Conservation (phyloP, 2,329 filamentous ascomycete species). For the Berkeleyomyces basicola region DNA sequence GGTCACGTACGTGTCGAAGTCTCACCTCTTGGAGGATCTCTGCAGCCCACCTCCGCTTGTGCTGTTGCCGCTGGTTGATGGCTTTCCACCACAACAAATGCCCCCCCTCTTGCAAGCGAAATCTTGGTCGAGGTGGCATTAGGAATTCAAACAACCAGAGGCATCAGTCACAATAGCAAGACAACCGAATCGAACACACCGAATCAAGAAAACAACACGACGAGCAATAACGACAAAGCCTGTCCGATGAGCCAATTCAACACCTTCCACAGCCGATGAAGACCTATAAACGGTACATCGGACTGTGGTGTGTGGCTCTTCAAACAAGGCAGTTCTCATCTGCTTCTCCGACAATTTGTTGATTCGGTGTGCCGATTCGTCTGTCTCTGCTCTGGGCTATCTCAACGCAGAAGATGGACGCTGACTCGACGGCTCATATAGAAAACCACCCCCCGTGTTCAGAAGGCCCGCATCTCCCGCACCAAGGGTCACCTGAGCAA, state of each 20-base stretch:
- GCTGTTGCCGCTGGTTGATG: not conserved
- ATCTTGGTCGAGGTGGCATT: not conserved
- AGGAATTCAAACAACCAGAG: constrained; percentile 16
- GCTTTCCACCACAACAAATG: not conserved
- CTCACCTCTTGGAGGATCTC: constrained; percentile 64
- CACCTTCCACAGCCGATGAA: not conserved
- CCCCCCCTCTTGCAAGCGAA: constrained; percentile 7
- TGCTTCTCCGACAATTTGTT: not conserved
- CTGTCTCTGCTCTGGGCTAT: constrained; percentile 14
- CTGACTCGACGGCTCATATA: constrained; percentile 38
- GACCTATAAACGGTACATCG: not conserved
- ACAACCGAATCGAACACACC: constrained; percentile 6
- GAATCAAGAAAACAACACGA: not conserved
- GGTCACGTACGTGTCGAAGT: constrained; percentile 46
- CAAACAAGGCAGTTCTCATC: not conserved
- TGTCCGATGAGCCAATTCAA: not conserved
- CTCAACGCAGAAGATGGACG: constrained; percentile 43
- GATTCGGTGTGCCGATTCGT: constrained; percentile 6
- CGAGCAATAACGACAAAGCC: constrained; percentile 2
- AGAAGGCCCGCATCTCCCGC: constrained; percentile 62
- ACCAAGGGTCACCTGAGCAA: constrained; percentile 95
- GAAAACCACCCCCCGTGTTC: constrained; percentile 68
- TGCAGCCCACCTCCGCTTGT: constrained; percentile 23
- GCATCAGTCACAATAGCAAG: constrained; percentile 16
- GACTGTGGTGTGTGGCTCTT: not conserved